Evolutionary conservation across 2,329 filamentous ascomycete species (phyloP), one percentile per base, ranked within the genome.

Genomic region (Hypoxylon sp.): DNA sequence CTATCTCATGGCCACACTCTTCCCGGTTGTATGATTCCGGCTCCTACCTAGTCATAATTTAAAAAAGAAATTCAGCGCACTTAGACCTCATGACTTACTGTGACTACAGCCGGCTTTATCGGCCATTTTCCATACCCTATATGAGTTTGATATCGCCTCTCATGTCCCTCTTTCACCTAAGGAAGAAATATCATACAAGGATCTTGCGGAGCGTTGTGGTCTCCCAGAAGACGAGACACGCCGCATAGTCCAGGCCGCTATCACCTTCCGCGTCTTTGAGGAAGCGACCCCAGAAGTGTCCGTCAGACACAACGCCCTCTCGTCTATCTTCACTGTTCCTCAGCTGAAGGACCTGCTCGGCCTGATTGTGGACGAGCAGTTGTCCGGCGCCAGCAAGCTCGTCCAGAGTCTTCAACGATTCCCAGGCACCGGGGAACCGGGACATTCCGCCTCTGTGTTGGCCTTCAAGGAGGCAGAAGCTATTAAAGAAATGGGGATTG

Each of bases 241-340:
- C 6, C 75, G 74, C 29, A 59, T 77, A 1, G 19, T 76, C 9
- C 75, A 76, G 46, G 61, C 70, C 9, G 75, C 75, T 2, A 65
- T 72, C 29, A 60, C 74, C 11, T 74, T 73, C 48, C 74, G 73
- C 44, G 33, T 77, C 57, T 77, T 77, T 57, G 73, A 74, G n/a
- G 75, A 77, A 54, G 70, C 37, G 1, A 37, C 11, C 3, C 70
- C 71, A 1, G 72, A 74, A 10, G 42, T 68, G 3, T 72, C 74
- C 2, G 67, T 77, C 47, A 59, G 48, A 14, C 75, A 77, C 59
- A 77, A 75, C 51, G 72, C 62, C 26, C 33, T 73, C 1, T 77
- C 75, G 0, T 59, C 63, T 0, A n/a, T 62, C 5, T 50, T 77
- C 24, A 51, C 66, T 3, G 29, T 52, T 2, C 69, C 73, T 5